Evolutionary conservation across 495 filamentous ascomycete species (phyloP).

Genomic region (Neurospora cerealis): DNA sequence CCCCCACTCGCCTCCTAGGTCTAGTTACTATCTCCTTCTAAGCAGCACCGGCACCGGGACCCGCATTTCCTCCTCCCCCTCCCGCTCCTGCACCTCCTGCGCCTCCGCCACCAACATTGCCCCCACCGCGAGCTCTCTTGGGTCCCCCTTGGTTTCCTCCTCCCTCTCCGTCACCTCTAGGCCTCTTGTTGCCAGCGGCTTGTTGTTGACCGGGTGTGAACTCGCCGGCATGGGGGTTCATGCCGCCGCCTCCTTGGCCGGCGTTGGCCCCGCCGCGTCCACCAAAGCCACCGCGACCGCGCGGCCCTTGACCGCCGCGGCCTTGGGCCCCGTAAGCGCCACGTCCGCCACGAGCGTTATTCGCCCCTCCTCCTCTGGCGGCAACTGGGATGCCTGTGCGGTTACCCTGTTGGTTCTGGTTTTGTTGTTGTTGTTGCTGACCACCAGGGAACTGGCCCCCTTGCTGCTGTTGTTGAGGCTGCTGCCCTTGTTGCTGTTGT

Average conservation of each 20-base stretch:
- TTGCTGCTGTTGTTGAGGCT: background rate
- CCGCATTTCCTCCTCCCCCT: background rate
- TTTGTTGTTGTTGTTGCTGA: constrained; percentile 1
- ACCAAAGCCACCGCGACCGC: constrained; percentile 18
- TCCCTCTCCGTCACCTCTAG: constrained; percentile 9
- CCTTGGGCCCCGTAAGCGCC: constrained; percentile 7
- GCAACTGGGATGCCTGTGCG: background rate
- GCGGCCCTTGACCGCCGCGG: constrained; percentile 16
- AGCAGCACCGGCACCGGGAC: background rate
- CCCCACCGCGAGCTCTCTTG: constrained; percentile 11
- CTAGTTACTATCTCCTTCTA: background rate
- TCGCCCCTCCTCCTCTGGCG: constrained; percentile 6
- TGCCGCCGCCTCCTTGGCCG: constrained; percentile 3
- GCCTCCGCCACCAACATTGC: background rate
- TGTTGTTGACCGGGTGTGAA: constrained; percentile 12
- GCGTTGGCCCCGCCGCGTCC: constrained; percentile 7
- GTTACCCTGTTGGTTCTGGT: constrained; percentile 4
- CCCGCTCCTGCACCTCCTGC: background rate
- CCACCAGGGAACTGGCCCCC: background rate
- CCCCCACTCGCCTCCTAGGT: background rate
- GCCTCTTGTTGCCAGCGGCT: constrained; percentile 19
- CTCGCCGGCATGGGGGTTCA: constrained; percentile 22
- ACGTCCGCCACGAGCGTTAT: constrained; percentile 1
- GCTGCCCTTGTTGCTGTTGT: background rate
- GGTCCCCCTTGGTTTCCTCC: constrained; percentile 6